Evolutionary conservation across 352 stramenopile genomes (phyloP).

Genomic region (Pythium insidiosum): DNA sequence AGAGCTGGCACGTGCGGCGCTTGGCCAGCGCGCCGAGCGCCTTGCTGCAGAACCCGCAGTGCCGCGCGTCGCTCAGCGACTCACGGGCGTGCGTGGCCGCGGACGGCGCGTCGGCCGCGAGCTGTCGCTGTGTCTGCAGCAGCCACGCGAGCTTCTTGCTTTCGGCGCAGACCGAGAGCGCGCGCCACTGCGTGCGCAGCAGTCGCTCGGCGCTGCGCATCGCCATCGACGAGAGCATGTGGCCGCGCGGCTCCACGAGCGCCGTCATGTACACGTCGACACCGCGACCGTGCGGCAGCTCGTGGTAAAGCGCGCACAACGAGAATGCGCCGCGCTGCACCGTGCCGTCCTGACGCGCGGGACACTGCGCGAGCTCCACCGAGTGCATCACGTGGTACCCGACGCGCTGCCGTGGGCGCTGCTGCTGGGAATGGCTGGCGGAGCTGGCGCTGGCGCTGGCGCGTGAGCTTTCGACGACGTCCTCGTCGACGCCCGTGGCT

Average conservation of each 20-base stretch:
- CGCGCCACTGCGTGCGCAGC: constrained; percentile 8
- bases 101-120: neutral
- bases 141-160: constrained; percentile 23
- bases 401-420: constrained; percentile 25
- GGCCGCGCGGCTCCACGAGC: constrained; percentile 11
- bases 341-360: neutral
- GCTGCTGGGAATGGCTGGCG: constrained; percentile 9
- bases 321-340: constrained; percentile 14
- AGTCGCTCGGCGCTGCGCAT: constrained; percentile 5
- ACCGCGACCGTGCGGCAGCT: constrained; percentile 4
- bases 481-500: constrained; percentile 29
- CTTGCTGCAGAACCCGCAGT: constrained; percentile 15
- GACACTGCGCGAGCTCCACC: constrained; percentile 19
- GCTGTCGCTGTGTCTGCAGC: constrained; percentile 18
- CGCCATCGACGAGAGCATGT: constrained; percentile 6
- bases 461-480: no score
- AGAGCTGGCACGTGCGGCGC: constrained; percentile 13
- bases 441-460: no score
- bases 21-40: constrained; percentile 15
- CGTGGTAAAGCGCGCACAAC: constrained; percentile 17
- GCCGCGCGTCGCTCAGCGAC: no score
- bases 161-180: constrained; percentile 14
- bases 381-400: constrained; percentile 47
- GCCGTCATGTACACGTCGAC: constrained; percentile 23
- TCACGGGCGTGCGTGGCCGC: no score